Conservation (phyloP, 1,284 basidiomycete genomes). For the Amylostereum chailletii region DNA sequence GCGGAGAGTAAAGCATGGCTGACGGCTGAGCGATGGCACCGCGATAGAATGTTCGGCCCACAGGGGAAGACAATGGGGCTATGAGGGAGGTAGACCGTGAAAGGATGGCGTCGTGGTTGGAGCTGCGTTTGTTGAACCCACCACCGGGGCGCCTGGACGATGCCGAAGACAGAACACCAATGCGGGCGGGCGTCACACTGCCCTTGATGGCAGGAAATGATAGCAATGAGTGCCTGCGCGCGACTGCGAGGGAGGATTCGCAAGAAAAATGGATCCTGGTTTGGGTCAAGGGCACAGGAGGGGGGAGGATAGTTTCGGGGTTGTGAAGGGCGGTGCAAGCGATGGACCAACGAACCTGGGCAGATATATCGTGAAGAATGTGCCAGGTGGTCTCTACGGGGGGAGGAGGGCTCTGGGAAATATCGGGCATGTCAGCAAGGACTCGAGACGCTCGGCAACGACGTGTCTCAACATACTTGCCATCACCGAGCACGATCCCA, state of each 20-base stretch:
- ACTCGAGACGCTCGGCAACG: slow-evolving; percentile 14
- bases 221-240: slow-evolving; percentile 1
- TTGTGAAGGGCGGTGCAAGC: too few relatives aligned
- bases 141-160: slow-evolving; percentile 39
- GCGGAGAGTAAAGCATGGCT: slow-evolving; percentile 39
- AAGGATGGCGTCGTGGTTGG: slow-evolving; percentile 38
- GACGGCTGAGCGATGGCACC: slow-evolving; percentile 6
- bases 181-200: slow-evolving; percentile 12
- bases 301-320: too few relatives aligned
- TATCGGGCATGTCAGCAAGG: slow-evolving; percentile 10
- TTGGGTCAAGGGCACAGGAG: too few relatives aligned
- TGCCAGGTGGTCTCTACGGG: slow-evolving; percentile 10
- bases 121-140: slow-evolving; percentile 35
- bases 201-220: slow-evolving; percentile 9
- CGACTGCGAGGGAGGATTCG: slow-evolving; percentile 7
- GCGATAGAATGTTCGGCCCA: slow-evolving; percentile 31
- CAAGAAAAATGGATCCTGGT: neutral
- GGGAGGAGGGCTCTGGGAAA: slow-evolving; percentile 5
- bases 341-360: slow-evolving; percentile 18
- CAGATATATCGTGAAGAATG: slow-evolving; percentile 27
- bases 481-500: slow-evolving; percentile 32
- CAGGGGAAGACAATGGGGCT: slow-evolving; percentile 29
- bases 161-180: slow-evolving; percentile 39
- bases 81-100: slow-evolving; percentile 37
- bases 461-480: slow-evolving; percentile 35